These are phyloP conservation scores for Paramecium bursaria DNA, from an alignment of 73 alveolate species.

Conservation along the genomic window DNA sequence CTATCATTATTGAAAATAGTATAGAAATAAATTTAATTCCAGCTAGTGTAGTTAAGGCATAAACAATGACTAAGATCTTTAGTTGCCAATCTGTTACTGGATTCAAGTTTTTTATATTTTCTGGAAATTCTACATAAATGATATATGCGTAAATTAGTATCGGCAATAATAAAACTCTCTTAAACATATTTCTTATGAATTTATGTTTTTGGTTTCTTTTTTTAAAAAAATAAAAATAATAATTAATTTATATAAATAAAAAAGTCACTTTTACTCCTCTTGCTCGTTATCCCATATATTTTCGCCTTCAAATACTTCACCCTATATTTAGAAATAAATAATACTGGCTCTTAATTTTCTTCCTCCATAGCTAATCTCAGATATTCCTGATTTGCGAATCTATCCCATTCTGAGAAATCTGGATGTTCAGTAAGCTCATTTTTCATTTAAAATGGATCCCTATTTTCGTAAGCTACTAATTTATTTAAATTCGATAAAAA, in stretches of 20 bases:
- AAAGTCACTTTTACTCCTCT: not conserved
- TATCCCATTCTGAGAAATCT: conserved; percentile 98
- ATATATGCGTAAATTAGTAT: not conserved
- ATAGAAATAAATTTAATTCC: too few relatives aligned
- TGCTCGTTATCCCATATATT: conserved; percentile 63
- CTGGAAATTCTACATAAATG: too few relatives aligned
- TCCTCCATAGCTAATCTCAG: conserved; percentile 97
- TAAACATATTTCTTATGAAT: too few relatives aligned
- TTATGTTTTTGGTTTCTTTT: too few relatives aligned
- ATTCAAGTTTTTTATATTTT: too few relatives aligned
- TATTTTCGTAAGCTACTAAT: conserved; percentile 78
- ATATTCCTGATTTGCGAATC: conserved; percentile 96
- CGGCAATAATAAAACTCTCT: not conserved
- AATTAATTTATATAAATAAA: too few relatives aligned
- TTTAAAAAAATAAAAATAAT: too few relatives aligned
- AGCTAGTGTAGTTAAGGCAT: too few relatives aligned
- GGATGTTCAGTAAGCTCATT: conserved; percentile 89
- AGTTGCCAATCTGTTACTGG: too few relatives aligned
- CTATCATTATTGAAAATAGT: too few relatives aligned
- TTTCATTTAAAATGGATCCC: conserved; percentile 83
- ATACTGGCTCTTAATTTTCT: conserved; percentile 89
- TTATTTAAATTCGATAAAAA: conserved; percentile 82
- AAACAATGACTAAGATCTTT: too few relatives aligned
- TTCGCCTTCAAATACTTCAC: conserved; percentile 62
- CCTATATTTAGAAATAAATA: not conserved